phyloP scores from a whole-genome alignment of 768 basidiomycete species.

The Gymnopilus dilepis region DNA sequence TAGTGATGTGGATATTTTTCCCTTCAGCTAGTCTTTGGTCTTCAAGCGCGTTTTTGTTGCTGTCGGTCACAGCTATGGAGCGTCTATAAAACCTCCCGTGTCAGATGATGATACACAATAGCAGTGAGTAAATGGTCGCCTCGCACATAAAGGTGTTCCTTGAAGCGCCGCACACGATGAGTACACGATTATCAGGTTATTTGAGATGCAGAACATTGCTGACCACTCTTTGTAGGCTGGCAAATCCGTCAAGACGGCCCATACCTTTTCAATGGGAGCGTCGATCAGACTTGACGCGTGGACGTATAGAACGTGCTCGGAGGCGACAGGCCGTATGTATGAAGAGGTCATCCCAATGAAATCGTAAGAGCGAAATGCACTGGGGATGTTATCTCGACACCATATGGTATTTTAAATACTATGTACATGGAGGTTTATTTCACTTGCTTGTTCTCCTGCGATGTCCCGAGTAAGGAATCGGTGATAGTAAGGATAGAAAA shows the following conservation, averaged over 20 bases:
- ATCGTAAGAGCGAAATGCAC: no score
- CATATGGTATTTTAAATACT: no score
- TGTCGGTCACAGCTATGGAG: constrained; percentile 48
- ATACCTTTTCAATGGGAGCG: constrained; percentile 64
- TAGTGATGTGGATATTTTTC: constrained; percentile 52
- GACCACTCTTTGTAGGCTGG: constrained; percentile 67
- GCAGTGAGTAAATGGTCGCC: not conserved
- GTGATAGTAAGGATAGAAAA: not conserved
- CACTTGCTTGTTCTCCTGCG: not conserved
- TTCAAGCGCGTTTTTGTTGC: constrained; percentile 41
- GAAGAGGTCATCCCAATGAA: no score
- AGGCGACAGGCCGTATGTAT: not conserved
- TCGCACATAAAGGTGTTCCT: constrained; percentile 76
- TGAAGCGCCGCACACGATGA: not conserved
- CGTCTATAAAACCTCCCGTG: constrained; percentile 42
- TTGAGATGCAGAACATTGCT: not conserved
- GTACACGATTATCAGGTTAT: not conserved
- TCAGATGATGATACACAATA: not conserved
- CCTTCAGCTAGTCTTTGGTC: constrained; percentile 59
- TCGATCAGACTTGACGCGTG: constrained; percentile 54
- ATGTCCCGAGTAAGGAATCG: not conserved
- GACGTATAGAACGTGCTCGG: not conserved
- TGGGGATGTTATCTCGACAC: no score
- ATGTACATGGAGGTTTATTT: no score
- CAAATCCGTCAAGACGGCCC: constrained; percentile 67